Evolutionary conservation across 257 asterid genomes (phyloP).

Genomic region (Scutellaria baicalensis): DNA sequence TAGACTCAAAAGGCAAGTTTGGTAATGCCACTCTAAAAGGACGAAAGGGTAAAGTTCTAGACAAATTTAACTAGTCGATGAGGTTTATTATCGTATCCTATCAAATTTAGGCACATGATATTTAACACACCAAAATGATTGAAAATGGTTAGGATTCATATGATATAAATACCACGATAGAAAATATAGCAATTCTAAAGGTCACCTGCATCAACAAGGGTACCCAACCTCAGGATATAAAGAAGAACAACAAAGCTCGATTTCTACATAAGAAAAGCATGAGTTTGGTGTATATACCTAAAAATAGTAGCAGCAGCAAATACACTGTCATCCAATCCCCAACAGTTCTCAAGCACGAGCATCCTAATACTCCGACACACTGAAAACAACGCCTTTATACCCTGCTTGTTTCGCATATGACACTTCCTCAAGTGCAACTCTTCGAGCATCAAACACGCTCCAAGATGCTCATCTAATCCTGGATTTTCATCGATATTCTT

Average conservation of each 20-base stretch:
- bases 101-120: neutral
- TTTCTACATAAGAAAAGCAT: neutral
- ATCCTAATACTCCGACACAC: constrained; percentile 54
- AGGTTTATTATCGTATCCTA: neutral
- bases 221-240: neutral
- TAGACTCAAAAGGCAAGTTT: neutral
- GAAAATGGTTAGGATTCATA: neutral
- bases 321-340: constrained; percentile 62
- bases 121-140: neutral
- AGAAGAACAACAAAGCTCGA: neutral
- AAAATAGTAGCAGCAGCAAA: constrained; percentile 51
- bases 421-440: constrained; percentile 78
- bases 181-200: neutral
- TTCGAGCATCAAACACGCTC: constrained; percentile 70
- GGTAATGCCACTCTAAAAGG: neutral
- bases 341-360: constrained; percentile 60
- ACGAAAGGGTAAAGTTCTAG: neutral
- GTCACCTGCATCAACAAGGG: neutral
- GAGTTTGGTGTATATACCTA: constrained; percentile 34
- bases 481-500: constrained; percentile 61
- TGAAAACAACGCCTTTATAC: constrained; percentile 50
- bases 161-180: neutral
- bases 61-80: neutral
- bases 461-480: constrained; percentile 70
- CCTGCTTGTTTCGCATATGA: constrained; percentile 51